These are phyloP conservation scores for Lipomyces yamadae DNA, from an alignment of 805 yeast genomes.

Conservation along the genomic window DNA sequence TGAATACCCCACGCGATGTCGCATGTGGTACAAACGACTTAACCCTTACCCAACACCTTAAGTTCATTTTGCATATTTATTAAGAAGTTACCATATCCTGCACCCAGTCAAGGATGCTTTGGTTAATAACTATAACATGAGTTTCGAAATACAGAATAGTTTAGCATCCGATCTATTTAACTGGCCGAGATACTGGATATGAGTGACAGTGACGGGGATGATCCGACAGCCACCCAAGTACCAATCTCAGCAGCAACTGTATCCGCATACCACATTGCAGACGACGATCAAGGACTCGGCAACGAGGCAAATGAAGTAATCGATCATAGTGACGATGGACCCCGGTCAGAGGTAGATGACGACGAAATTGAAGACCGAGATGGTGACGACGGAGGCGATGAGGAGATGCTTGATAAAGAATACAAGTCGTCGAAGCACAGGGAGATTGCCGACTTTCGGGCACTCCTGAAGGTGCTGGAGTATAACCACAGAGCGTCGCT, in stretches of 20 bases:
- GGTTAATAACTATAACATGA: background rate
- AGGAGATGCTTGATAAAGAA: background rate
- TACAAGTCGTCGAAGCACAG: constrained; percentile 11
- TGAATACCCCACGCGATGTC: no score
- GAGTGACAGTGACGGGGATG: background rate
- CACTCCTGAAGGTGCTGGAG: constrained; percentile 20
- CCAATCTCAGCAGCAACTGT: background rate
- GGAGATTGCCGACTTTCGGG: constrained; percentile 22
- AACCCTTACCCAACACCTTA: background rate
- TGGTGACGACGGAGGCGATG: background rate
- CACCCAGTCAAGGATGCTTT: background rate
- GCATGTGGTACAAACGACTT: no score
- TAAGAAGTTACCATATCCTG: no score
- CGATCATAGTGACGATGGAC: background rate
- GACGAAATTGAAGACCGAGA: constrained; percentile 2
- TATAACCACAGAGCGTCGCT: constrained; percentile 18
- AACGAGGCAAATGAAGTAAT: background rate
- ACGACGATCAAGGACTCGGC: background rate
- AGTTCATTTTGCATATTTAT: no score
- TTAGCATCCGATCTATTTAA: background rate
- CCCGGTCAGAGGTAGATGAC: background rate
- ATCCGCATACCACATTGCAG: background rate
- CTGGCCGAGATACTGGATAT: background rate
- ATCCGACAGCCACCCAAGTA: background rate
- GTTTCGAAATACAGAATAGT: background rate